Conservation (phyloP, 2,329 filamentous ascomycete genomes). For the Ophiostoma ips region DNA sequence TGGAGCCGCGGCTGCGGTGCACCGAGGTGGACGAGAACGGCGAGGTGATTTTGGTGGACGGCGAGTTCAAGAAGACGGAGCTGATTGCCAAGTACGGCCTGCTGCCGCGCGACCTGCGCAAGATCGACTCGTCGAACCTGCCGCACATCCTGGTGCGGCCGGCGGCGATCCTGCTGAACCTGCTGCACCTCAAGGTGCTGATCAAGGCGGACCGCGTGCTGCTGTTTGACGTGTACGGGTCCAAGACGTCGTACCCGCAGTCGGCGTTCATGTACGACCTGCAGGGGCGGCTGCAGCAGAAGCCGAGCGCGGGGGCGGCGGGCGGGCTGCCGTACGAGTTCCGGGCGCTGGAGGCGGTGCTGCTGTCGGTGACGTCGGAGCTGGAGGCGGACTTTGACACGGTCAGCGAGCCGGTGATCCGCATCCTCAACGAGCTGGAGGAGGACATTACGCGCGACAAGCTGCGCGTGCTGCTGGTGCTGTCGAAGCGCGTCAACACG, state of each 20-base stretch:
- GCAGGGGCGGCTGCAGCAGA: constrained; percentile 81
- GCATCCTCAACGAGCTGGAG: constrained; percentile 78
- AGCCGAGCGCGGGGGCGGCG: constrained; percentile 19
- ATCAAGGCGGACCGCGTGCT: constrained; percentile 89
- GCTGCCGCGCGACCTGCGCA: constrained; percentile 84
- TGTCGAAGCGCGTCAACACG: constrained; percentile 88
- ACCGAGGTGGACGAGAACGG: constrained; percentile 91
- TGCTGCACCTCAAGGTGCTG: constrained; percentile 88
- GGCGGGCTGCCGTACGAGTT: constrained; percentile 73
- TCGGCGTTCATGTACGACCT: constrained; percentile 97
- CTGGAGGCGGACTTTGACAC: constrained; percentile 91
- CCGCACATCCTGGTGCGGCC: constrained; percentile 91
- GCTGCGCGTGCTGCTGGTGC: constrained; percentile 75
- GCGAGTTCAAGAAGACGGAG: constrained; percentile 96
- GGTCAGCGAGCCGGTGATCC: constrained; percentile 81
- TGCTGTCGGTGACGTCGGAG: constrained; percentile 84
- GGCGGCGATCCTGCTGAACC: constrained; percentile 84
- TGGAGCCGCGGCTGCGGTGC: constrained; percentile 76
- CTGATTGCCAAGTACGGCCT: constrained; percentile 94
- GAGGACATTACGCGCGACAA: constrained; percentile 95
- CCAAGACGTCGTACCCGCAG: constrained; percentile 86
- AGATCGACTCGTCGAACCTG: constrained; percentile 92
- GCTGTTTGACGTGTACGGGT: constrained; percentile 92
- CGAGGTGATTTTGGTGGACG: constrained; percentile 81
- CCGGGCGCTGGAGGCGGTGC: constrained; percentile 82